Evolutionary conservation across 2,329 filamentous ascomycete genomes (phyloP).

Genomic region (Westerdykella aurantiaca): DNA sequence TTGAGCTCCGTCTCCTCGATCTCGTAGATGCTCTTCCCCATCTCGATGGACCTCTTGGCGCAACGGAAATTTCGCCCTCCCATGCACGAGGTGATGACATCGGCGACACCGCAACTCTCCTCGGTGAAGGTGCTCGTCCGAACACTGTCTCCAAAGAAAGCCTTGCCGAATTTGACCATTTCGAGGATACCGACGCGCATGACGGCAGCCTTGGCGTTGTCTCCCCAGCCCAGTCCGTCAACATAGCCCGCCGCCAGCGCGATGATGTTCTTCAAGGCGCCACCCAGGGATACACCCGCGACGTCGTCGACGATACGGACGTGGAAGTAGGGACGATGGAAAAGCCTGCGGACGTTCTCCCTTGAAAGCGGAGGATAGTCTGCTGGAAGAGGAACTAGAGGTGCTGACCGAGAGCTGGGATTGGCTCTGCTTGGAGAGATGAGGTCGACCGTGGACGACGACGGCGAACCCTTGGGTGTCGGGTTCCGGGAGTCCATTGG

Average conservation of each 20-base stretch:
- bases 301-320: constrained; percentile 91
- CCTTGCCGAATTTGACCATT: constrained; percentile 92
- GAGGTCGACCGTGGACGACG: constrained; percentile 45
- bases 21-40: constrained; percentile 73
- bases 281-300: constrained; percentile 90
- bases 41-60: constrained; percentile 79
- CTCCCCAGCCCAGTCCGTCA: constrained; percentile 42
- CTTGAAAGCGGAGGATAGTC: constrained; percentile 88
- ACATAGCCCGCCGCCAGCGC: constrained; percentile 64
- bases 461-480: constrained; percentile 51
- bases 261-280: constrained; percentile 94
- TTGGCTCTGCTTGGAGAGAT: constrained; percentile 49
- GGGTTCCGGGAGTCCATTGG: constrained; percentile 76
- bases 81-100: constrained; percentile 89
- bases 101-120: constrained; percentile 88
- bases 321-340: constrained; percentile 96
- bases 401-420: constrained; percentile 57
- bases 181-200: constrained; percentile 95
- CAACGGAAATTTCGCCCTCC: constrained; percentile 92
- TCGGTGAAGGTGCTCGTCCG: constrained; percentile 88
- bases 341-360: constrained; percentile 72
- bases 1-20: constrained; percentile 87
- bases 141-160: constrained; percentile 82
- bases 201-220: constrained; percentile 97
- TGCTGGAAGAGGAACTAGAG: constrained; percentile 67